Evolutionary conservation across 1,284 basidiomycete species (phyloP).

Genomic region (Ceratobasidium sp.): DNA sequence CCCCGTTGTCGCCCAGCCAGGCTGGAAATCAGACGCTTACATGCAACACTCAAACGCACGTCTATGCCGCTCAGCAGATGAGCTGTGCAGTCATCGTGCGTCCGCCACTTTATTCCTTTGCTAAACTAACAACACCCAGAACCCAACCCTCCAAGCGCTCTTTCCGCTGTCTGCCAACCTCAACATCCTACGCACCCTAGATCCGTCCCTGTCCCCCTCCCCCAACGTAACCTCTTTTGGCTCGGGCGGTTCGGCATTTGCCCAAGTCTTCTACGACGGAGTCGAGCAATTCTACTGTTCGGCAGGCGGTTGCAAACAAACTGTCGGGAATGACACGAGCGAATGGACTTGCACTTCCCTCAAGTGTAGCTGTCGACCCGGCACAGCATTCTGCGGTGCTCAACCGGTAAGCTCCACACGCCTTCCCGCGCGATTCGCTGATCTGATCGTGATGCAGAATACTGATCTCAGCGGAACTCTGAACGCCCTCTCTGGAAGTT

Average conservation of each 20-base stretch:
- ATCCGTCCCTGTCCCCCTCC: constrained; percentile 69
- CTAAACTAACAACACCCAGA: constrained; percentile 38
- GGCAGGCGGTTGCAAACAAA: constrained; percentile 73
- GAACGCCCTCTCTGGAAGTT: constrained; percentile 61
- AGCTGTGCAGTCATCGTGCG: constrained; percentile 76
- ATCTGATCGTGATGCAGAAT: constrained; percentile 38
- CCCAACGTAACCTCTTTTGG: constrained; percentile 70
- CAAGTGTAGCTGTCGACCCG: constrained; percentile 71
- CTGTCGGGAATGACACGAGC: constrained; percentile 51
- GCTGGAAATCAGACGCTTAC: constrained; percentile 64
- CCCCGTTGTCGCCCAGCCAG: constrained; percentile 43
- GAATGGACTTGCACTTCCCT: constrained; percentile 75
- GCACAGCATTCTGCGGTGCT: constrained; percentile 77
- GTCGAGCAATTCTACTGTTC: constrained; percentile 84
- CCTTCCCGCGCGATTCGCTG: not conserved
- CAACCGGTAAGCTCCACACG: constrained; percentile 43
- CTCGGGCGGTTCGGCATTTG: constrained; percentile 61
- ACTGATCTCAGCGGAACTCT: constrained; percentile 65
- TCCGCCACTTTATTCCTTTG: constrained; percentile 45
- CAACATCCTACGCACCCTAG: constrained; percentile 77
- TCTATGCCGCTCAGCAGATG: constrained; percentile 72
- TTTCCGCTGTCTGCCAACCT: constrained; percentile 72
- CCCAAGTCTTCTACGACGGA: constrained; percentile 83
- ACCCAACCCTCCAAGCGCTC: constrained; percentile 72
- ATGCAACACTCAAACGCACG: constrained; percentile 65